Evolutionary conservation across 2,329 filamentous ascomycete genomes (phyloP), one percentile per base, ranked within the genome.

Genomic region (Chlorencoelia australis): DNA sequence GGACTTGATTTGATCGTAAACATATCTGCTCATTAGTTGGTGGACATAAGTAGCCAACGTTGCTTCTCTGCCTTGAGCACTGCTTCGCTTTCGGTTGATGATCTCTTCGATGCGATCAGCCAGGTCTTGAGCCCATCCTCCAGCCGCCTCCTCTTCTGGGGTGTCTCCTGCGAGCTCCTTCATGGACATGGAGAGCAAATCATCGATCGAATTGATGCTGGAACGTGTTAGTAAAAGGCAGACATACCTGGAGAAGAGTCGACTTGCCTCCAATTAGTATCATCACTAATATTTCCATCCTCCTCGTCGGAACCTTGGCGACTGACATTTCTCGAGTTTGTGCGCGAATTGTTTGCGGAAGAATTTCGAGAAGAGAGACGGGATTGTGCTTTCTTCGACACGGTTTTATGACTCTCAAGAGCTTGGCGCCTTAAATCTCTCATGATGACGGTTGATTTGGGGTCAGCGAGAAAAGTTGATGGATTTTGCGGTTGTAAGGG

Each of bases 21-120:
- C 68, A 55, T 73, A 82, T 46, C 76, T 73, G 19, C 66, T 66
- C 49, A 73, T 79, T 34, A 82, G 59, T 30, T 77, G 66, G 37
- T 73, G 67, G 34, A 67, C 67, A 54, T 77, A 82, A 5, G 63
- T 62, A 22, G 63, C 62, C 35, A 82, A 61, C 24, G 66, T 66
- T 30, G 73, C 65, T 49, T 82, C 76, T 37, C 80, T 68, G 18
- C 76, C 74, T 40, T 76, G 68, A 8, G 67, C 69, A 43, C 69
- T 80, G 55, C 73, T 79, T 45, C 76, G 69, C 63, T 83, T 84
- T 46, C 77, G 69, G 48, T 83, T 75, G 38, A 75, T 64, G 26
- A 84, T 72, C 48, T 79, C 71, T 35, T 78, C 67, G 35, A 82
- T 71, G 29, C 71, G 67, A 43, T 73, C 68, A 18, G 59, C 57